Conservation (phyloP, 2,329 filamentous ascomycete genomes). For the Botryotinia narcissicola region DNA sequence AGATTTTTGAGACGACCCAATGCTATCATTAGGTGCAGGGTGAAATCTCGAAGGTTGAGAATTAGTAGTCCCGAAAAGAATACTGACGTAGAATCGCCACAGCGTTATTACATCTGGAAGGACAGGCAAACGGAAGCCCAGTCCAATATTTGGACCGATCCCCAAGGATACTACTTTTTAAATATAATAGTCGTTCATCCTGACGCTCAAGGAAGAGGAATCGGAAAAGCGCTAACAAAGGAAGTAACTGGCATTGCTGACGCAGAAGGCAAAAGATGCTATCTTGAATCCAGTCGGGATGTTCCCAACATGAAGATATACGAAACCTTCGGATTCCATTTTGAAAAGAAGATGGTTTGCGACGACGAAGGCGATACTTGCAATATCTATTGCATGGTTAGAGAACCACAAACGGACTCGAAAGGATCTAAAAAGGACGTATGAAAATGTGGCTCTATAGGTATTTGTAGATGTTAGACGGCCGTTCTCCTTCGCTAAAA, state of each 20-base stretch:
- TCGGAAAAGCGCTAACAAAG: slow-evolving; percentile 63
- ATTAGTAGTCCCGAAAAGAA: not conserved
- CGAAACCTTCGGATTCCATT: slow-evolving; percentile 64
- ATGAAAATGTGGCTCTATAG: not conserved
- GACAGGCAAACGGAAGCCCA: slow-evolving; percentile 61
- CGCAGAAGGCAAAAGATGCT: slow-evolving; percentile 61
- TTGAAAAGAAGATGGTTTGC: slow-evolving; percentile 64
- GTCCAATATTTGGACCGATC: slow-evolving; percentile 60
- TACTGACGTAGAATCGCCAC: slow-evolving; percentile 17
- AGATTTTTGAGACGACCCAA: not conserved
- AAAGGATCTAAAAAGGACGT: slow-evolving; percentile 10
- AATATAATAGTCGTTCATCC: slow-evolving; percentile 71
- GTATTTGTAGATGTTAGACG: not conserved
- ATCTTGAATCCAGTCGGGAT: slow-evolving; percentile 67
- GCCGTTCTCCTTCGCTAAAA: not conserved
- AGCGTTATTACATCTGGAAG: slow-evolving; percentile 74
- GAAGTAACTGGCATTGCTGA: slow-evolving; percentile 63
- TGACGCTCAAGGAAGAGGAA: slow-evolving; percentile 62
- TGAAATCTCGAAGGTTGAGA: not conserved
- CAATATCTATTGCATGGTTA: slow-evolving; percentile 50
- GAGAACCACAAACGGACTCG: slow-evolving; percentile 39
- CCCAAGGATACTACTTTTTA: slow-evolving; percentile 70
- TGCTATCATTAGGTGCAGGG: not conserved
- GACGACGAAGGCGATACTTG: slow-evolving; percentile 58
- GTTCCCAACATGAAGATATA: slow-evolving; percentile 71